Conservation (phyloP, 2,329 filamentous ascomycete species). For the Colletotrichum gloeosporioides region DNA sequence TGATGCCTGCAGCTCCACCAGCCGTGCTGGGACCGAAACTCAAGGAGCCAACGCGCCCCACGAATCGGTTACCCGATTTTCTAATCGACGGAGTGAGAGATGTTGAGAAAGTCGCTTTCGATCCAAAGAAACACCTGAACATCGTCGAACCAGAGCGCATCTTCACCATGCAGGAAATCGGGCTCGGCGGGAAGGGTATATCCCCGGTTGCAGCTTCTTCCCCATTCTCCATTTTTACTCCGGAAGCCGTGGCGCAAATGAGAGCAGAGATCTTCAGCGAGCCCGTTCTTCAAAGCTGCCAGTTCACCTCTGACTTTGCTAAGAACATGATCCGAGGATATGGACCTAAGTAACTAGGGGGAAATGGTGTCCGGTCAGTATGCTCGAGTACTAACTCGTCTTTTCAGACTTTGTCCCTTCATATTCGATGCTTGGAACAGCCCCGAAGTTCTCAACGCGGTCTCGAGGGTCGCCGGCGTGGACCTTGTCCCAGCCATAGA, state of each 20-base stretch:
- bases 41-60: constrained; percentile 26
- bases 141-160: constrained; percentile 57
- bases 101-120: constrained; percentile 42
- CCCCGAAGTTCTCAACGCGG: constrained; percentile 46
- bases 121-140: constrained; percentile 59
- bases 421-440: constrained; percentile 57
- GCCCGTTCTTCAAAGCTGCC: constrained; percentile 60
- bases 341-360: constrained; percentile 46
- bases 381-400: neutral
- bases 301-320: constrained; percentile 46
- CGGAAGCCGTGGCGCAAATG: constrained; percentile 66
- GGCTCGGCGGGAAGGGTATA: constrained; percentile 60
- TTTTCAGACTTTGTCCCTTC: constrained; percentile 61
- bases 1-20: neutral
- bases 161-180: constrained; percentile 67
- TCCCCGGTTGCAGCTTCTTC: constrained; percentile 69
- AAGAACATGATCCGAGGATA: constrained; percentile 63
- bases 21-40: neutral
- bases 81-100: constrained; percentile 30
- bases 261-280: constrained; percentile 65
- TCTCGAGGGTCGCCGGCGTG: constrained; percentile 59
- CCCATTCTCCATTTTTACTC: constrained; percentile 68
- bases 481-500: constrained; percentile 60
- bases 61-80: constrained; percentile 28
- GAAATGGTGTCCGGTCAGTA: constrained; percentile 18